These are phyloP conservation scores for Yamadazyma endophytica DNA, from an alignment of 805 yeast species.

Conservation along the genomic window DNA sequence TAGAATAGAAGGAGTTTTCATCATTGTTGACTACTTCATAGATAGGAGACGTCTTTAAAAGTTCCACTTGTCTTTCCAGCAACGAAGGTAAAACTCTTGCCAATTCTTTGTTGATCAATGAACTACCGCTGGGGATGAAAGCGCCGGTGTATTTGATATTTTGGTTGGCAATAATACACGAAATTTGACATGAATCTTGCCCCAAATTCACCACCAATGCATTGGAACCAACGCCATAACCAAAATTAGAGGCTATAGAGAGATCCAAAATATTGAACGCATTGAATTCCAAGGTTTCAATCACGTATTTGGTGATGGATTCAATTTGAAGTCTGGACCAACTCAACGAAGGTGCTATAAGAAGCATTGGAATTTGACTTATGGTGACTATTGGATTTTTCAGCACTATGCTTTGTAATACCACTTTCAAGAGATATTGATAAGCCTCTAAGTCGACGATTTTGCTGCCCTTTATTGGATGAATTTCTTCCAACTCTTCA, in stretches of 20 bases:
- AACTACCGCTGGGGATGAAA: constrained; percentile 59
- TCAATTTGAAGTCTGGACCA: constrained; percentile 75
- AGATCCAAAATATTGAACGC: constrained; percentile 69
- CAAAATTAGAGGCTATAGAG: constrained; percentile 67
- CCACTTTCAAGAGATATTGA: constrained; percentile 51
- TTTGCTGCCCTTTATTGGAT: constrained; percentile 62
- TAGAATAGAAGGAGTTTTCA: constrained; percentile 59
- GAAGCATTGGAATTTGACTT: constrained; percentile 66
- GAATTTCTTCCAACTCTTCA: constrained; percentile 36
- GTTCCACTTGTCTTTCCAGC: constrained; percentile 57
- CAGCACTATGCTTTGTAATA: constrained; percentile 34
- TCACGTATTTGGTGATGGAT: constrained; percentile 64
- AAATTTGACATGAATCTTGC: constrained; percentile 64
- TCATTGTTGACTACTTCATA: constrained; percentile 77
- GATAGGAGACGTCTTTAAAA: constrained; percentile 67
- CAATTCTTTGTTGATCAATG: constrained; percentile 53
- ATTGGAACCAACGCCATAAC: constrained; percentile 62
- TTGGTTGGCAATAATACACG: constrained; percentile 75
- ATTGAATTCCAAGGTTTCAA: constrained; percentile 68
- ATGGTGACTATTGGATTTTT: constrained; percentile 44
- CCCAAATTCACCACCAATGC: constrained; percentile 82
- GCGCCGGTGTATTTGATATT: constrained; percentile 52
- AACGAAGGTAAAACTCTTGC: constrained; percentile 55
- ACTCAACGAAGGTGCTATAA: constrained; percentile 55
- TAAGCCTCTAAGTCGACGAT: constrained; percentile 70